Evolutionary conservation across 192 early-diverging fungal genomes (phyloP).

Genomic region (Obelidium mucronatum): DNA sequence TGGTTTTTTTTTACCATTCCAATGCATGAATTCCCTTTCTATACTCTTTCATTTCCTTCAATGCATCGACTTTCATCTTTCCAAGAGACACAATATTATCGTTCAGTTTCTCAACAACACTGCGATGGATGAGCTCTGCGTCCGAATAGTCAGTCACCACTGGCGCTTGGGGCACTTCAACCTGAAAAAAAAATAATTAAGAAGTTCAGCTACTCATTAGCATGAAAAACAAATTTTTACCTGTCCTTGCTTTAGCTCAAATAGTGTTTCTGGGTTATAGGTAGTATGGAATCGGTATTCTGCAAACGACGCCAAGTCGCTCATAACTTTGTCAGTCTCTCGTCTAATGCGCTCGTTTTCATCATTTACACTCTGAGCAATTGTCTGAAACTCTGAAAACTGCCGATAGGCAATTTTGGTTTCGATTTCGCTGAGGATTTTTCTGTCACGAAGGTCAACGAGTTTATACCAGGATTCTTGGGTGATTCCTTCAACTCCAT

Average conservation of each 20-base stretch:
- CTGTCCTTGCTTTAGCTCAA: slow-evolving; percentile 68
- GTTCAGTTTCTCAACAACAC: slow-evolving; percentile 61
- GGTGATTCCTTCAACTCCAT: slow-evolving; percentile 56
- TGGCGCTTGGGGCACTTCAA: slow-evolving; percentile 65
- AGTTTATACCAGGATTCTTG: slow-evolving; percentile 58
- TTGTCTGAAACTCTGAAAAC: slow-evolving; percentile 50
- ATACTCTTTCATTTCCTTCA: slow-evolving; percentile 72
- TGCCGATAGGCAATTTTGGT: slow-evolving; percentile 29
- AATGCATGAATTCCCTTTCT: slow-evolving; percentile 68
- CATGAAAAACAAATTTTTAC: too few species aligned
- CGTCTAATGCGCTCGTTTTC: slow-evolving; percentile 51
- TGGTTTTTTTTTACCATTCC: slow-evolving; percentile 56
- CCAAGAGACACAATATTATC: slow-evolving; percentile 59
- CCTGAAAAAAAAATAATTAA: slow-evolving; percentile 50
- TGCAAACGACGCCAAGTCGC: slow-evolving; percentile 56
- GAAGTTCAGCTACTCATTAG: too few species aligned
- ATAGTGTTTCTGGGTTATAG: slow-evolving; percentile 62
- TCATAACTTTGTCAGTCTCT: slow-evolving; percentile 53
- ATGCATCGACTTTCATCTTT: slow-evolving; percentile 60
- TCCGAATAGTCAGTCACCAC: slow-evolving; percentile 68
- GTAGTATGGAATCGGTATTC: slow-evolving; percentile 61
- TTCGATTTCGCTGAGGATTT: slow-evolving; percentile 57
- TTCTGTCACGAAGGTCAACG: slow-evolving; percentile 53
- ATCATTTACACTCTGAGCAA: slow-evolving; percentile 52
- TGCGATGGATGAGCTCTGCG: slow-evolving; percentile 59